Percentiles rank a stretch among this genome's conserved stretches.
Evolutionary conservation across 768 basidiomycete genomes (phyloP).

Genomic region (Amanita thiersii): DNA sequence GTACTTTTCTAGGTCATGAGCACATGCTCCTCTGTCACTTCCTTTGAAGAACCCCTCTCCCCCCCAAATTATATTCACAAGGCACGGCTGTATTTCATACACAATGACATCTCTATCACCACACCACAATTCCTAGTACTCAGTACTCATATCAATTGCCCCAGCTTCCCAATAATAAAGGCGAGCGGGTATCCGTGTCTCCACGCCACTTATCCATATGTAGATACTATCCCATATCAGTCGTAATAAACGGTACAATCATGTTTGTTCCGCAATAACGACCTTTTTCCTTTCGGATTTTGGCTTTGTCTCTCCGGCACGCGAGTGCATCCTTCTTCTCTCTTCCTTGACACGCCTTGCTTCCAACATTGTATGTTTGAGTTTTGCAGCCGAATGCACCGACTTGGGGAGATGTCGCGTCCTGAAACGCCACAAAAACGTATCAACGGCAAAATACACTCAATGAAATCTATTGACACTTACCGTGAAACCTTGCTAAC

Average conservation of each 20-base stretch:
- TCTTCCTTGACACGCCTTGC: constrained; percentile 89
- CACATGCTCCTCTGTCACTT: neutral
- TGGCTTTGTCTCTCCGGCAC: constrained; percentile 80
- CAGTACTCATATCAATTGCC: no score
- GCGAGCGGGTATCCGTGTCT: no score
- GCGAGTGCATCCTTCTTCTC: constrained; percentile 81
- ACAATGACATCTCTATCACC: no score
- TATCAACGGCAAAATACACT: constrained; percentile 1
- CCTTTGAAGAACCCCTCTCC: no score
- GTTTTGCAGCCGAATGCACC: constrained; percentile 79
- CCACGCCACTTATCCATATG: no score
- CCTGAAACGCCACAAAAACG: constrained; percentile 24
- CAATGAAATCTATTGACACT: constrained; percentile 22
- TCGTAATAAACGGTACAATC: constrained; percentile 11
- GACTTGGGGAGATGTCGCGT: constrained; percentile 82
- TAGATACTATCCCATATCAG: no score
- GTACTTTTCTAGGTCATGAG: no score
- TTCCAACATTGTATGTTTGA: constrained; percentile 92
- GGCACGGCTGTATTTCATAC: no score
- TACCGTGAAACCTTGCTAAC: constrained; percentile 79
- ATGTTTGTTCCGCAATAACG: constrained; percentile 75
- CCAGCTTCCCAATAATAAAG: no score
- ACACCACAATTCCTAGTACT: no score
- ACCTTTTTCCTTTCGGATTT: constrained; percentile 87
- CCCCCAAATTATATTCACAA: no score